Evolutionary conservation across 2,329 filamentous ascomycete genomes (phyloP).

Genomic region (Ilyonectria robusta): DNA sequence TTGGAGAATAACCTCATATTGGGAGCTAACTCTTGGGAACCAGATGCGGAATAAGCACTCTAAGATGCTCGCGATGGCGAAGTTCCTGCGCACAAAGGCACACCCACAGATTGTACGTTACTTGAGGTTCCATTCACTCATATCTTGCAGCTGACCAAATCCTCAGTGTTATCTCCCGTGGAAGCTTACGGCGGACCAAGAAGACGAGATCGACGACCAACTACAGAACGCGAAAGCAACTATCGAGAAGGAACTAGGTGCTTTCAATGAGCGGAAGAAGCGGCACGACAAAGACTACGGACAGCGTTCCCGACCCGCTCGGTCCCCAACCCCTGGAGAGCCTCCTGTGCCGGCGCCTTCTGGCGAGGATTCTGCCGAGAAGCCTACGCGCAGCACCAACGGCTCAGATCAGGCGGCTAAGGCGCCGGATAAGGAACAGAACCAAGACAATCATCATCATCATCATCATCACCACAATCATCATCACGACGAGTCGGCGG

Average conservation of each 20-base stretch:
- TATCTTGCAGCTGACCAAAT: not conserved
- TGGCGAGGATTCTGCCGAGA: slow-evolving; percentile 29
- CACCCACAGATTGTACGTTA: slow-evolving; percentile 80
- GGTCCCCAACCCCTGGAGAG: slow-evolving; percentile 27
- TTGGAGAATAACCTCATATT: not conserved
- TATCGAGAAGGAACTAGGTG: slow-evolving; percentile 75
- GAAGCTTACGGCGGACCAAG: slow-evolving; percentile 78
- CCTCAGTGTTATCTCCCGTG: slow-evolving; percentile 87
- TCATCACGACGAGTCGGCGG: slow-evolving; percentile 78
- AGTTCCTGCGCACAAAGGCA: slow-evolving; percentile 79
- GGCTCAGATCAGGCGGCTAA: slow-evolving; percentile 23
- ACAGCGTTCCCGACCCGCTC: slow-evolving; percentile 3
- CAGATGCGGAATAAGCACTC: slow-evolving; percentile 83
- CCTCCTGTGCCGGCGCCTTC: slow-evolving; percentile 32
- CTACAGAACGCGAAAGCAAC: slow-evolving; percentile 73
- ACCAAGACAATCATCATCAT: slow-evolving; percentile 27
- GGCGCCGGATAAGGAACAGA: slow-evolving; percentile 32
- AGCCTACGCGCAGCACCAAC: slow-evolving; percentile 16
- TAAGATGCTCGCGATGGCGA: slow-evolving; percentile 79
- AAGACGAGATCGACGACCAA: slow-evolving; percentile 79
- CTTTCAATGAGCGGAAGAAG: slow-evolving; percentile 69
- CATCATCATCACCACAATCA: slow-evolving; percentile 54
- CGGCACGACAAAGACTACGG: slow-evolving; percentile 51
- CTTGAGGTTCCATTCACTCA: not conserved
- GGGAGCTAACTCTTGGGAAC: slow-evolving; percentile 35